These are phyloP conservation scores for Pneumocystis jirovecii DNA, from an alignment of 1,139 yeast genomes.

Conservation along the genomic window DNA sequence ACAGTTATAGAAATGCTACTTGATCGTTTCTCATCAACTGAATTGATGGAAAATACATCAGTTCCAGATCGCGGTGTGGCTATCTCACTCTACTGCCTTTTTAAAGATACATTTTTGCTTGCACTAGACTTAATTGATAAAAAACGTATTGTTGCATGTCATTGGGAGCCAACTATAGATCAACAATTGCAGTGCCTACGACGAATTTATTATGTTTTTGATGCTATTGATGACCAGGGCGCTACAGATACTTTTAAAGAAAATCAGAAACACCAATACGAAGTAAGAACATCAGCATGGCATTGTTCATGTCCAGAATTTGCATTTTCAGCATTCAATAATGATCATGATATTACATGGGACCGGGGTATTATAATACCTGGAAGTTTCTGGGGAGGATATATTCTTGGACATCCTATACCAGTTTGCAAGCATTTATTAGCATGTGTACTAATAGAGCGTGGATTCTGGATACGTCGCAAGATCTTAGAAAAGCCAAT, in stretches of 20 bases:
- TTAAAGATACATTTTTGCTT: neutral
- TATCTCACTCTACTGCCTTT: neutral
- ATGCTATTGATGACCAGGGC: neutral
- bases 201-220: neutral
- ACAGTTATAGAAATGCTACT: neutral
- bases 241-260: neutral
- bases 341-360: neutral
- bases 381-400: constrained; percentile 6
- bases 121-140: constrained; percentile 1
- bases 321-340: neutral
- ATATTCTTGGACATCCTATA: neutral
- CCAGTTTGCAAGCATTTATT: constrained; percentile 9
- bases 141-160: neutral
- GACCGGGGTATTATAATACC: neutral
- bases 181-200: neutral
- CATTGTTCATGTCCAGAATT: constrained; percentile 9
- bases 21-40: neutral
- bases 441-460: constrained; percentile 5
- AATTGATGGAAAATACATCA: neutral
- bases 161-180: neutral
- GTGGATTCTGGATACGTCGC: neutral
- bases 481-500: neutral
- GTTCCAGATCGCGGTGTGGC: neutral
- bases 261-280: neutral
- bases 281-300: constrained; percentile 7